A percentile compares a stretch with the other conserved stretches of the same genome.
Conservation (phyloP, 305 asterid genomes). For the Nicotiana rustica region DNA sequence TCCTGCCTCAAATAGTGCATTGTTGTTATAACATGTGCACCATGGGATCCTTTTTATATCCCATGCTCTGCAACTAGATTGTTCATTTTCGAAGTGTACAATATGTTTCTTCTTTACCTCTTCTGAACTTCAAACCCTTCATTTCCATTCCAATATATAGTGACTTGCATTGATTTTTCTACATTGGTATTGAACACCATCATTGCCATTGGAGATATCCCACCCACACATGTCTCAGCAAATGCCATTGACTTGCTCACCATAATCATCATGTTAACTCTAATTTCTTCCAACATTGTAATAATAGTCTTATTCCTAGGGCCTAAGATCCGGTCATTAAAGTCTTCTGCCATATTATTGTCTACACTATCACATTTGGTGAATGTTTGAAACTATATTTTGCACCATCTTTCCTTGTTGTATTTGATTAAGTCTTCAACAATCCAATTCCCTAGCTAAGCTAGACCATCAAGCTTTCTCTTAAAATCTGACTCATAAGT, state of each 20-base stretch:
- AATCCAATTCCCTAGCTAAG: too few species aligned
- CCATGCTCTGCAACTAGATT: not conserved
- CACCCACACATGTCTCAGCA: not conserved
- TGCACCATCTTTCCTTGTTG: too few species aligned
- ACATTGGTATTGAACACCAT: not conserved
- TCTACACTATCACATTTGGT: too few species aligned
- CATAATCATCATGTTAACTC: too few species aligned
- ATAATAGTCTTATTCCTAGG: too few species aligned
- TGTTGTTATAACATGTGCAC: not conserved
- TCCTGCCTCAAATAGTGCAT: not conserved
- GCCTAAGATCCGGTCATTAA: too few species aligned
- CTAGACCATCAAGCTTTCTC: too few species aligned
- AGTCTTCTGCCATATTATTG: too few species aligned
- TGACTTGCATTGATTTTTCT: not conserved
- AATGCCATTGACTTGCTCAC: not conserved
- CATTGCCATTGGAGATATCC: not conserved
- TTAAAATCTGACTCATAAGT: too few species aligned
- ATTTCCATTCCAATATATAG: not conserved
- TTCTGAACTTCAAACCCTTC: not conserved
- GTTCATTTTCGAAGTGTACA: not conserved
- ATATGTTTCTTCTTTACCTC: not conserved
- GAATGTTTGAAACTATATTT: too few species aligned
- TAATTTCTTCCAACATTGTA: too few species aligned
- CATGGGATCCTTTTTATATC: not conserved
- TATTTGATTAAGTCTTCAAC: too few species aligned